Evolutionary conservation across 1,284 basidiomycete species (phyloP), one percentile per base, ranked within the genome.

Genomic region (Ustilago cynodontis): DNA sequence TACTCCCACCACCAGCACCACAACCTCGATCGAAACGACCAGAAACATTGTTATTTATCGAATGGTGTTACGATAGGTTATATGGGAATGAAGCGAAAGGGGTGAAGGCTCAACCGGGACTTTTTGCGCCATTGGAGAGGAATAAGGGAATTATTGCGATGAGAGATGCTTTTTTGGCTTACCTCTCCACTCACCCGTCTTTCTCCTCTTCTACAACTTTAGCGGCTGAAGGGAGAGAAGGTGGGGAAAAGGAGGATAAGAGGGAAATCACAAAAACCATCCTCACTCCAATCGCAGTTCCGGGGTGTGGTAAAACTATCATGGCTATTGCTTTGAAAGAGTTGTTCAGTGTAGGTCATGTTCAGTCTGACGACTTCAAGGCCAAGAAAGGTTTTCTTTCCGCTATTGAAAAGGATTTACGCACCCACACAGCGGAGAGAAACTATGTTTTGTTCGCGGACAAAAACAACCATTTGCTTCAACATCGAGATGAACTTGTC

Each of bases 301-400:
- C 95, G 24, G 95, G 96, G 2, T 94, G 92, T 84, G 96, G 95
- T 92, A 99, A 99, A 88, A 99, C 97, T 0, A 87, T 92, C 0
- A 88, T 99, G 11, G 90, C 93, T 0, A 87, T 97, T 5, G 94
- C 94, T 0, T 89, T 99, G 2, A 75, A 88, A 1, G 88, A 91
- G 64, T 88, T 99, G 0, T 97, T 95, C 79, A 93, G 89, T 0
- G 95, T 98, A 82, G 93, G 92, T 0, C 77, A 80, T 22, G 69
- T 71, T 0, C 96, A 99, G 85, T 94, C 92, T 81, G 97, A 99
- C 86, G 93, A 98, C 81, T 90, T 98, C 5, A 88, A 89, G 47
- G 89, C 87, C 13, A 98, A 95, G 87, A 95, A 92, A 82, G 84
- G 88, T 1, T 99, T 99, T 87, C 87, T 95, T 61, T 90, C 89